Percentiles rank a stretch among this genome's conserved stretches.
These are phyloP conservation scores for Chaetothyriales sp. DNA, from an alignment of 2,329 filamentous ascomycete genomes.

Conservation along the genomic window DNA sequence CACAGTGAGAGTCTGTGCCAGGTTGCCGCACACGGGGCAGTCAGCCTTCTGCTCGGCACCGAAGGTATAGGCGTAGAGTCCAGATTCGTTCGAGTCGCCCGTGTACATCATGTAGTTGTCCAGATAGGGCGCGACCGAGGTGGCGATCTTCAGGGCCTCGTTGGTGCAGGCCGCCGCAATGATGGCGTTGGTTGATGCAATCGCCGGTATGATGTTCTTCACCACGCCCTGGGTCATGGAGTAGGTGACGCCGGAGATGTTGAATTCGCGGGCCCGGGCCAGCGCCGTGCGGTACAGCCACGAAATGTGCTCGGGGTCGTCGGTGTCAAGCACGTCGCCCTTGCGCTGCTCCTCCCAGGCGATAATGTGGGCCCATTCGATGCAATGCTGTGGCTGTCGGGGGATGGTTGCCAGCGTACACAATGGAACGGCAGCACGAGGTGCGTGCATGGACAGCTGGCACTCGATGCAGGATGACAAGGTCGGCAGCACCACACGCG, in stretches of 20 bases:
- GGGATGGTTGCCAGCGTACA: constrained; percentile 95
- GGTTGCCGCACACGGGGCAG: constrained; percentile 82
- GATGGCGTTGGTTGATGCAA: constrained; percentile 93
- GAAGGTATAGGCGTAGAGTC: constrained; percentile 95
- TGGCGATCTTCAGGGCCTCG: constrained; percentile 89
- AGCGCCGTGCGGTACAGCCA: constrained; percentile 86
- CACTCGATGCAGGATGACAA: constrained; percentile 96
- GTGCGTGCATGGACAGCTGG: constrained; percentile 95
- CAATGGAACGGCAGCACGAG: constrained; percentile 87
- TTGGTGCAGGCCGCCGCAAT: constrained; percentile 93
- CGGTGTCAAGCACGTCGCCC: constrained; percentile 77
- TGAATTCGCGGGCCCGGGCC: constrained; percentile 68
- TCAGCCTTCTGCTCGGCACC: constrained; percentile 86
- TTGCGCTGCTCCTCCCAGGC: constrained; percentile 82
- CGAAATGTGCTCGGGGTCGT: constrained; percentile 92
- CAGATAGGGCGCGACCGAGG: constrained; percentile 63
- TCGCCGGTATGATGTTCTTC: constrained; percentile 98
- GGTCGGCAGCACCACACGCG: constrained; percentile 78
- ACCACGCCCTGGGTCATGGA: constrained; percentile 92
- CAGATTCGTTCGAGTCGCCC: constrained; percentile 85
- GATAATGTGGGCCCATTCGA: constrained; percentile 97
- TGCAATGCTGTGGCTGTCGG: constrained; percentile 90
- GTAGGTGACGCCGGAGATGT: constrained; percentile 85
- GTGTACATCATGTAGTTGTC: constrained; percentile 99
- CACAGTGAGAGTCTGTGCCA: constrained; percentile 59